Base-by-base conservation (phyloP, 1,139 yeast species). In the Protomyces macrosporus region DNA sequence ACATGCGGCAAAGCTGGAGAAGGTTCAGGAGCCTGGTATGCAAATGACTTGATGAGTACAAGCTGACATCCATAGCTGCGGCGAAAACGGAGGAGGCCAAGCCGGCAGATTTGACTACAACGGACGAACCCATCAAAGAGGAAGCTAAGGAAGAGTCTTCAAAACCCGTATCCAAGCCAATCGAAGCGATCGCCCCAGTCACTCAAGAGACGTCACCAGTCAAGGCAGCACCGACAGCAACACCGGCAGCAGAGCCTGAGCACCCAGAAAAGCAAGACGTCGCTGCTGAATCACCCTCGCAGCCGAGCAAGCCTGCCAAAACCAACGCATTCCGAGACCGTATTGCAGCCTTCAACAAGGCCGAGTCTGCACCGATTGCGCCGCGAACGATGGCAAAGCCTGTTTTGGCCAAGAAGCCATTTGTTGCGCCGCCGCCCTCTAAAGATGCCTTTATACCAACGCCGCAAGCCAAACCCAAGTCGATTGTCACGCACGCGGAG, bases 301-400 rank as follows among this genome's bases (percentile, higher is more conserved):
- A 23, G 23, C 23, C 2, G 23, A 23, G 23, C 65, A 65, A 23
- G 65, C 56, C 57, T 45, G 58, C 67, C 14, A 54, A 55, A 45
- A 45, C 60, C 34, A 58, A 52, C 30, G 55, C 62, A 1, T 79
- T 80, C 70, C 74, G 74, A 39, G 77, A 76, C 65, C 73, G 81
- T 65, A 73, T 80, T 50, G 79, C 80, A 6, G 77, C 83, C 1
- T 81, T 81, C 71, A 79, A 81, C 67, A 70, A 69, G 39, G 68
- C 66, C n/a, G 67, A 75, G 7, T 73, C 76, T 7, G 76, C 81
- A 0, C 79, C 82, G 3, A 70, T 79, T 6, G 65, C 66, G 54
- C 79, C 81, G 1, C 68, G 69, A 58, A 72, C 69, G 45, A 69
- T 72, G 52, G 75, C 77, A 32, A 71, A 72, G 50, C 76, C 75